Evolutionary conservation across 352 stramenopile species (phyloP).

Genomic region (Phytophthora hibernalis): DNA sequence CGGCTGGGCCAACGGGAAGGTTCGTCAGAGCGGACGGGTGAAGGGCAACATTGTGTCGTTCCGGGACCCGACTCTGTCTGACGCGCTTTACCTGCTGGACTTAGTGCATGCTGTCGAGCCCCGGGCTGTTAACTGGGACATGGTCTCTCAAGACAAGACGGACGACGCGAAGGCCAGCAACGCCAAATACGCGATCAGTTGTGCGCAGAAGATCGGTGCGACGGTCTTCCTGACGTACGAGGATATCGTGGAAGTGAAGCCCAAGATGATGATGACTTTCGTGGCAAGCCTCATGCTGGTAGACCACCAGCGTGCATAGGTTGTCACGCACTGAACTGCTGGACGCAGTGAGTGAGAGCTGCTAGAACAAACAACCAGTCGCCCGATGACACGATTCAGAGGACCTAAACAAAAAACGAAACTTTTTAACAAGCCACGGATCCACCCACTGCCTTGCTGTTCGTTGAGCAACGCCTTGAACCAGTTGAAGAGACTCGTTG

Average conservation of each 20-base stretch:
- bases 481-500: neutral
- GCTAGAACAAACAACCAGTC: conserved; percentile 18
- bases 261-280: conserved; percentile 94
- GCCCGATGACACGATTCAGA: no score
- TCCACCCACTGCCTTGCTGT: neutral
- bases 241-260: conserved; percentile 94
- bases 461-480: neutral
- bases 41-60: conserved; percentile 87
- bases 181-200: conserved; percentile 93
- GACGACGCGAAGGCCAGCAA: conserved; percentile 92
- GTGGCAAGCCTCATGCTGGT: conserved; percentile 88
- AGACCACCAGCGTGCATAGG: conserved; percentile 60
- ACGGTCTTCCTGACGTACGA: conserved; percentile 94
- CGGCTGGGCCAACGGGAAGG: conserved; percentile 86
- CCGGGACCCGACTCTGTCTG: conserved; percentile 78
- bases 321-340: neutral
- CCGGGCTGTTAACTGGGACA: conserved; percentile 92
- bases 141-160: conserved; percentile 62
- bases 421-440: conserved; percentile 7
- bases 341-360: conserved; percentile 25
- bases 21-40: conserved; percentile 71
- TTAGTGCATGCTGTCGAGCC: conserved; percentile 88
- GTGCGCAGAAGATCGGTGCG: conserved; percentile 93
- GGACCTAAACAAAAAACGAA: conserved; percentile 10
- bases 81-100: conserved; percentile 88